These are phyloP conservation scores for Sporothrix brasiliensis DNA, from an alignment of 2,329 filamentous ascomycete species.

Conservation along the genomic window DNA sequence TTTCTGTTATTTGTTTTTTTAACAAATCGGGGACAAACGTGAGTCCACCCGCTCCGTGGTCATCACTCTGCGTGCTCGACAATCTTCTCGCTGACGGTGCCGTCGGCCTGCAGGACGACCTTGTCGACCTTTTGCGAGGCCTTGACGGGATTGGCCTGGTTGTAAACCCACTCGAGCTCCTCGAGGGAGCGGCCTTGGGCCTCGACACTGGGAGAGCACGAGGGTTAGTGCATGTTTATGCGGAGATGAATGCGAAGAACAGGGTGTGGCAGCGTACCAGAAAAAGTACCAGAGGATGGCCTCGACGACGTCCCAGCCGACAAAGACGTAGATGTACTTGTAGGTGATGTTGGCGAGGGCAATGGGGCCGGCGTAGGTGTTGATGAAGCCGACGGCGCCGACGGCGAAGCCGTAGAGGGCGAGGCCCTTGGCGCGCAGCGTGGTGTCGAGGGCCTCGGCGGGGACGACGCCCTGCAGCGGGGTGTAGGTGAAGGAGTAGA, in stretches of 20 bases:
- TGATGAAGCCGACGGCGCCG: conserved; percentile 53
- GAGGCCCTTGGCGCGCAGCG: conserved; percentile 57
- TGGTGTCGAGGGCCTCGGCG: conserved; percentile 53
- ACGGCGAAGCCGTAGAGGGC: conserved; percentile 50
- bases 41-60: too few relatives aligned
- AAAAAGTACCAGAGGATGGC: conserved; percentile 51
- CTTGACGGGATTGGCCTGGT: conserved; percentile 54
- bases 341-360: conserved; percentile 50
- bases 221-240: too few relatives aligned
- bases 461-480: conserved; percentile 54
- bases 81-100: conserved; percentile 53
- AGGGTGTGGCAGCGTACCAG: conserved; percentile 23
- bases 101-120: conserved; percentile 51
- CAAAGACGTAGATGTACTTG: conserved; percentile 53
- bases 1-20: too few relatives aligned
- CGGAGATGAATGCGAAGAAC: too few relatives aligned
- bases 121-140: conserved; percentile 53
- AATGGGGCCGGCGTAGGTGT: conserved; percentile 53
- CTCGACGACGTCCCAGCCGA: conserved; percentile 53
- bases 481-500: conserved; percentile 56
- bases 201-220: conserved; percentile 46
- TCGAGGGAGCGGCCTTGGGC: conserved; percentile 50
- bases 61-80: conserved; percentile 32
- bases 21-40: too few relatives aligned
- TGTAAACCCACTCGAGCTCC: conserved; percentile 55